A percentile compares a stretch with the other conserved stretches of the same genome.
Evolutionary conservation across 2,329 filamentous ascomycete genomes (phyloP).

Genomic region (Nannizziopsis barbatae): DNA sequence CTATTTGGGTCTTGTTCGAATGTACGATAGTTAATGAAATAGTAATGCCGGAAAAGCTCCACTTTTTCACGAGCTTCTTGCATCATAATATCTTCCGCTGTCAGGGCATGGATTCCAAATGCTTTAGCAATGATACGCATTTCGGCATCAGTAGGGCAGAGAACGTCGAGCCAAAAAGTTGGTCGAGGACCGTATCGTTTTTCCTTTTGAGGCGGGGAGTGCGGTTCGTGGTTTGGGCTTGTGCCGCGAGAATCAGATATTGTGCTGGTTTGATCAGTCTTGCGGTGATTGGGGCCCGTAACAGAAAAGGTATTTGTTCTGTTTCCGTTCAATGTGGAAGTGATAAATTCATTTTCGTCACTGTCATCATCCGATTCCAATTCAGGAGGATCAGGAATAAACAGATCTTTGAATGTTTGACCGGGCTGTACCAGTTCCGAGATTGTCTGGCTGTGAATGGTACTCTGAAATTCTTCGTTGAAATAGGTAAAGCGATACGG

Average conservation of each 20-base stretch:
- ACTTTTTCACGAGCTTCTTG: slow-evolving; percentile 97
- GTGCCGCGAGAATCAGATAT: slow-evolving; percentile 1
- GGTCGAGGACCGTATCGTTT: slow-evolving; percentile 67
- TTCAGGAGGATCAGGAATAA: slow-evolving; percentile 73
- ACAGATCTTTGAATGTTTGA: slow-evolving; percentile 72
- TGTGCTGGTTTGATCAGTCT: slow-evolving; percentile 15
- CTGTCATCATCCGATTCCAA: slow-evolving; percentile 56
- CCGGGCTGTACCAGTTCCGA: slow-evolving; percentile 84
- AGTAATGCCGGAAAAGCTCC: slow-evolving; percentile 93
- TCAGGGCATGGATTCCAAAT: slow-evolving; percentile 91
- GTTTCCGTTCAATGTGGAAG: slow-evolving; percentile 7
- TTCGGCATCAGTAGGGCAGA: slow-evolving; percentile 82
- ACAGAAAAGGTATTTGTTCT: slow-evolving; percentile 6
- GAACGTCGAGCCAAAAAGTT: slow-evolving; percentile 92
- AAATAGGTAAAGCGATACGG: slow-evolving; percentile 98
- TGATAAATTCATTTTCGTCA: slow-evolving; percentile 29
- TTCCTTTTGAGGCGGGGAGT: slow-evolving; percentile 29
- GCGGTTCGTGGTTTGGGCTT: slow-evolving; percentile 22
- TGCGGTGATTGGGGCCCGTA: not conserved
- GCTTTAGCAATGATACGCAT: slow-evolving; percentile 90
- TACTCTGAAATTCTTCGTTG: slow-evolving; percentile 92
- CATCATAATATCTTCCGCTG: slow-evolving; percentile 92
- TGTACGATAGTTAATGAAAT: slow-evolving; percentile 95
- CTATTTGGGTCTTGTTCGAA: slow-evolving; percentile 90
- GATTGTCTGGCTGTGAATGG: slow-evolving; percentile 90